Evolutionary conservation across 2,329 filamentous ascomycete genomes (phyloP).

Genomic region (Microsporum canis): DNA sequence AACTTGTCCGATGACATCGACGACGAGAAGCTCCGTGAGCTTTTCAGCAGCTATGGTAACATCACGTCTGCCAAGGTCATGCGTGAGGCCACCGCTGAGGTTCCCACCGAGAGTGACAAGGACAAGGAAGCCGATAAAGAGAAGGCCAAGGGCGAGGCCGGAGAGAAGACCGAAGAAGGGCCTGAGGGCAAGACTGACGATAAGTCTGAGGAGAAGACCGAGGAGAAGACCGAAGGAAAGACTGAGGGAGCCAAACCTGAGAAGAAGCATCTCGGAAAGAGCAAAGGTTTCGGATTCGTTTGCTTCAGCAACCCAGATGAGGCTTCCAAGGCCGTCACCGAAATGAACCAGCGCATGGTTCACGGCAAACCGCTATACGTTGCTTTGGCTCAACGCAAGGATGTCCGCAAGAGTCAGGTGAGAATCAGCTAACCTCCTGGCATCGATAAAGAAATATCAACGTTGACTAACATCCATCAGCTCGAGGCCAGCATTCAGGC

Average conservation of each 20-base stretch:
- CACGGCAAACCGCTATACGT: slow-evolving; percentile 95
- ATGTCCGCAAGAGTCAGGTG: slow-evolving; percentile 90
- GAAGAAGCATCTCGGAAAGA: slow-evolving; percentile 74
- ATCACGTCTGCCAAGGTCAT: slow-evolving; percentile 99
- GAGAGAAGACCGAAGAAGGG: slow-evolving; percentile 36
- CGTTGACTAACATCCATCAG: slow-evolving; percentile 19
- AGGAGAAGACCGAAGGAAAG: slow-evolving; percentile 39
- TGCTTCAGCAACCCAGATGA: slow-evolving; percentile 99
- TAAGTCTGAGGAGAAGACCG: slow-evolving; percentile 24
- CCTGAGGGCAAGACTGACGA: neutral
- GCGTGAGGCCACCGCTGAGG: slow-evolving; percentile 53
- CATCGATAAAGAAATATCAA: neutral
- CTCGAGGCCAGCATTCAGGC: slow-evolving; percentile 98
- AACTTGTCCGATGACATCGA: slow-evolving; percentile 95
- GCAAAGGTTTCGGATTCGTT: slow-evolving; percentile 99
- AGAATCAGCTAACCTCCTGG: slow-evolving; percentile 4
- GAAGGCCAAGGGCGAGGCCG: slow-evolving; percentile 37
- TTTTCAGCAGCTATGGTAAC: slow-evolving; percentile 82
- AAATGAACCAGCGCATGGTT: slow-evolving; percentile 99
- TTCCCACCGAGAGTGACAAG: slow-evolving; percentile 36
- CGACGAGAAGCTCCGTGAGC: slow-evolving; percentile 90
- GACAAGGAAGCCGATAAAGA: slow-evolving; percentile 44
- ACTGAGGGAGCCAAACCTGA: slow-evolving; percentile 45
- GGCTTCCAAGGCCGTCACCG: slow-evolving; percentile 95
- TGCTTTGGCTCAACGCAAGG: slow-evolving; percentile 96